A percentile compares a stretch with the other conserved stretches of the same genome.
Conservation (phyloP, 2,329 filamentous ascomycete genomes). For the Penicillium griseofulvum region DNA sequence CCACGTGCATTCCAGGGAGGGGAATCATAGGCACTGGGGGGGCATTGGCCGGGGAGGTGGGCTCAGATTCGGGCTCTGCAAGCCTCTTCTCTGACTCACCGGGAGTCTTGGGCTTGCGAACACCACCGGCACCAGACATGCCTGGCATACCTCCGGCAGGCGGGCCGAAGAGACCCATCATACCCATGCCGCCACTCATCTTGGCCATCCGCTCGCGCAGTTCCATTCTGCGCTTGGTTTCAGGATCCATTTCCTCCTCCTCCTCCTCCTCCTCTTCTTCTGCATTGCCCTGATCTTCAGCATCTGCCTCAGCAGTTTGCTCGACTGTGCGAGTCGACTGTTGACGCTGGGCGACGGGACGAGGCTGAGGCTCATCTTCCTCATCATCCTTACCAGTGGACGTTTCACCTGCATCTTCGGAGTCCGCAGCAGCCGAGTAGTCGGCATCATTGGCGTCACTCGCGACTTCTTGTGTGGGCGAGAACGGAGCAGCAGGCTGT, state of each 20-base stretch:
- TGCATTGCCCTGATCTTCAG: slow-evolving; percentile 63
- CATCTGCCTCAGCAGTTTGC: slow-evolving; percentile 45
- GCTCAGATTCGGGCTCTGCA: slow-evolving; percentile 36
- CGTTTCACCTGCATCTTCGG: slow-evolving; percentile 60
- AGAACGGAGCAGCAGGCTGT: slow-evolving; percentile 34
- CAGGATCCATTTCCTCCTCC: slow-evolving; percentile 83
- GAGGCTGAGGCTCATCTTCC: slow-evolving; percentile 54
- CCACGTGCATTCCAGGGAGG: slow-evolving; percentile 66
- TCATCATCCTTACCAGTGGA: slow-evolving; percentile 73
- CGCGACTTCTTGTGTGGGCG: slow-evolving; percentile 51
- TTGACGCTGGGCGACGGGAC: slow-evolving; percentile 17
- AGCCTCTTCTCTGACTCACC: slow-evolving; percentile 35
- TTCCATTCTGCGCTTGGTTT: slow-evolving; percentile 80
- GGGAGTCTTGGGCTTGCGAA: slow-evolving; percentile 52
- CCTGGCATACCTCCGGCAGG: slow-evolving; percentile 60
- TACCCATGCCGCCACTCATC: slow-evolving; percentile 96
- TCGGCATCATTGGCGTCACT: slow-evolving; percentile 66
- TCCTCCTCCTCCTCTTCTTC: slow-evolving; percentile 81
- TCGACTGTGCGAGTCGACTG: slow-evolving; percentile 30
- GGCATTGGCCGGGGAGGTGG: slow-evolving; percentile 32
- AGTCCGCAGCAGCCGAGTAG: slow-evolving; percentile 62
- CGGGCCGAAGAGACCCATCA: slow-evolving; percentile 87
- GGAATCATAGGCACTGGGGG: slow-evolving; percentile 56
- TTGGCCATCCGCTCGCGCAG: slow-evolving; percentile 95
- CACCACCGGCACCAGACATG: slow-evolving; percentile 47